Evolutionary conservation across 768 basidiomycete species (phyloP).

Genomic region (Gloeostereum incarnatum): DNA sequence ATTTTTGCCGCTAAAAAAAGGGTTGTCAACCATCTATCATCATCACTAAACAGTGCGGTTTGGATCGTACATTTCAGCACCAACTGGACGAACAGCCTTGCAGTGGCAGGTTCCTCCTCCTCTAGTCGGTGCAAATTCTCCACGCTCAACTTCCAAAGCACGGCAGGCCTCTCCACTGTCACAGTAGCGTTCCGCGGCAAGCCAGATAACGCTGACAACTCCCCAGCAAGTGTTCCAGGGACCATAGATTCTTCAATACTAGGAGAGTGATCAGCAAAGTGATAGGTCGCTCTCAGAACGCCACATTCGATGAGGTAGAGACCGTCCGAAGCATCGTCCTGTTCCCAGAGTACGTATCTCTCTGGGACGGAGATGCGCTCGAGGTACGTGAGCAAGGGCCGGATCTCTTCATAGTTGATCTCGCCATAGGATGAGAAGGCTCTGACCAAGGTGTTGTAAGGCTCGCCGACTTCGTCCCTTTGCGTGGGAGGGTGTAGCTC

Average conservation of each 20-base stretch:
- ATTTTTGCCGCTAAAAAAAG: constrained; percentile 43
- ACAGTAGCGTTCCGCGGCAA: constrained; percentile 80
- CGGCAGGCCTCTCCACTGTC: constrained; percentile 66
- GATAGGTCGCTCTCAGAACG: constrained; percentile 75
- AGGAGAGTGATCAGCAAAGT: constrained; percentile 60
- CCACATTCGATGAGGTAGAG: constrained; percentile 88
- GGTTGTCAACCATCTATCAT: neutral
- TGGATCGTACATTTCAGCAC: constrained; percentile 67
- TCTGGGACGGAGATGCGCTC: constrained; percentile 46
- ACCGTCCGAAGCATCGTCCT: constrained; percentile 70
- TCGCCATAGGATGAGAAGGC: constrained; percentile 71
- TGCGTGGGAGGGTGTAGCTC: constrained; percentile 19
- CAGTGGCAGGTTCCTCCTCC: constrained; percentile 54
- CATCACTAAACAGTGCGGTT: neutral
- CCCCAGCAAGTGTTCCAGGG: constrained; percentile 86
- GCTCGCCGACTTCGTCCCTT: constrained; percentile 39
- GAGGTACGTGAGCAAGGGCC: constrained; percentile 63
- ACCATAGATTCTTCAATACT: constrained; percentile 87
- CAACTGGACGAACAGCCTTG: constrained; percentile 54
- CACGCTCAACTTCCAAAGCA: constrained; percentile 73
- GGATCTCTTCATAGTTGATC: constrained; percentile 46
- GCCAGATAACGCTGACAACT: constrained; percentile 76
- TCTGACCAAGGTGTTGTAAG: constrained; percentile 65
- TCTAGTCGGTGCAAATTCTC: constrained; percentile 55
- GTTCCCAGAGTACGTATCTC: constrained; percentile 64